Evolutionary conservation across 495 filamentous ascomycete genomes (phyloP).

Genomic region (Friedmanniomyces simplex): DNA sequence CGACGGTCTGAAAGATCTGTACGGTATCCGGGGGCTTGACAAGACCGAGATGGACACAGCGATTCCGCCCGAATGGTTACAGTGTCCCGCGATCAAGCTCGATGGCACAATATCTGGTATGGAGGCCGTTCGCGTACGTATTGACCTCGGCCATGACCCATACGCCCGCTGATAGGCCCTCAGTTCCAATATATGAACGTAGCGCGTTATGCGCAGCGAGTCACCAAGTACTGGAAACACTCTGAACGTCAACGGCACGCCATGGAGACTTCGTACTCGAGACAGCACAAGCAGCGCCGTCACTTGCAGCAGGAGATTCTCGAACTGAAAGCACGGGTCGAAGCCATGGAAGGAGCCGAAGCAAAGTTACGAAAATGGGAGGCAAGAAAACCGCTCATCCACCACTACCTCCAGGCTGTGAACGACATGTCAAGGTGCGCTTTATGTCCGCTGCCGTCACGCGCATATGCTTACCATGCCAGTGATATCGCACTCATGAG

Average conservation of each 20-base stretch:
- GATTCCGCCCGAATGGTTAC: slow-evolving; percentile 34
- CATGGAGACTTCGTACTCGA: not conserved
- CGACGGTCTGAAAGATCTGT: slow-evolving; percentile 27
- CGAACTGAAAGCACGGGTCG: slow-evolving; percentile 25
- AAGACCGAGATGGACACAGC: slow-evolving; percentile 31
- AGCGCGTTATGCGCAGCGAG: slow-evolving; percentile 19
- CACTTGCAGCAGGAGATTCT: slow-evolving; percentile 25
- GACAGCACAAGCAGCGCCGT: slow-evolving; percentile 7
- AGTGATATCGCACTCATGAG: slow-evolving; percentile 28
- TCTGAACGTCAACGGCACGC: slow-evolving; percentile 5
- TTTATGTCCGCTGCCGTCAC: not conserved
- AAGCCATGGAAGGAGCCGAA: slow-evolving; percentile 17
- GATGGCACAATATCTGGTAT: slow-evolving; percentile 24
- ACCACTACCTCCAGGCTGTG: slow-evolving; percentile 25
- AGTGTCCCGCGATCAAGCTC: slow-evolving; percentile 30
- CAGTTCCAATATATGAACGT: slow-evolving; percentile 38
- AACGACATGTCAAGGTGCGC: slow-evolving; percentile 25
- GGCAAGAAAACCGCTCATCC: slow-evolving; percentile 22
- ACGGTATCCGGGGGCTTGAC: slow-evolving; percentile 30
- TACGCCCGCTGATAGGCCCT: not conserved
- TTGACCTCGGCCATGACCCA: not conserved
- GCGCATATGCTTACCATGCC: slow-evolving; percentile 2
- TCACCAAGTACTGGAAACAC: slow-evolving; percentile 9
- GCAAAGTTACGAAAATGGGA: slow-evolving; percentile 24
- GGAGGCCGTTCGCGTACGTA: slow-evolving; percentile 30